Percentiles rank a stretch among this genome's conserved stretches.
phyloP scores from a whole-genome alignment of 257 asterid genomes.

The Scutellaria minor region DNA sequence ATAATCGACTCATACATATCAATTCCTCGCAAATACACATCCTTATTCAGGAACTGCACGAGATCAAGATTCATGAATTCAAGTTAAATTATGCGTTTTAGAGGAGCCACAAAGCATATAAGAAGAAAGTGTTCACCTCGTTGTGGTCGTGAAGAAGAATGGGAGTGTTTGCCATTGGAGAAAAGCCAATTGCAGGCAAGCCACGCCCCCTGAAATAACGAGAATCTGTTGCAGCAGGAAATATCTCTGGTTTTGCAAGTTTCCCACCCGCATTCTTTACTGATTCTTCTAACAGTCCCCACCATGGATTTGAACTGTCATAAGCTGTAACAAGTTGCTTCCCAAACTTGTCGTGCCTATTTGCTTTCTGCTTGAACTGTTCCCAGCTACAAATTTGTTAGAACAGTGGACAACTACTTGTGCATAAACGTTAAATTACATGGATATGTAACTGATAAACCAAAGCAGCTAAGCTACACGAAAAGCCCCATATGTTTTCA shows the following conservation, averaged over 20 bases:
- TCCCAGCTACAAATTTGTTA: constrained; percentile 47
- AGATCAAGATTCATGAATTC: constrained; percentile 1
- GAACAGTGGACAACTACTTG: constrained; percentile 24
- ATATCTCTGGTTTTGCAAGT: constrained; percentile 81
- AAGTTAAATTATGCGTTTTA: not conserved
- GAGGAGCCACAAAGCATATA: not conserved
- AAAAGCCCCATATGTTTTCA: not conserved
- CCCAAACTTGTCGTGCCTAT: constrained; percentile 62
- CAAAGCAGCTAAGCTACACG: constrained; percentile 18
- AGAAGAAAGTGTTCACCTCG: constrained; percentile 61
- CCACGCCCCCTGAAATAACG: constrained; percentile 78
- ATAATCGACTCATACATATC: constrained; percentile 72
- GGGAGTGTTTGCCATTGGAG: constrained; percentile 98
- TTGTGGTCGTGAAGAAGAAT: constrained; percentile 95
- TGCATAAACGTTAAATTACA: not conserved
- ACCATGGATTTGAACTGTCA: constrained; percentile 91
- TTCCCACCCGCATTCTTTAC: constrained; percentile 65
- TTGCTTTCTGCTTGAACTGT: constrained; percentile 75
- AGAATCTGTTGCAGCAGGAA: constrained; percentile 96
- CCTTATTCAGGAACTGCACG: constrained; percentile 88
- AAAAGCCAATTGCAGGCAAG: constrained; percentile 91
- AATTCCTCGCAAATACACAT: constrained; percentile 85
- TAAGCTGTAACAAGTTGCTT: constrained; percentile 65
- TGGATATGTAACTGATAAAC: constrained; percentile 9
- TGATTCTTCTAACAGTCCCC: constrained; percentile 76